phyloP scores from a whole-genome alignment of 2,329 filamentous ascomycete species.

The Botrytis galanthina region DNA sequence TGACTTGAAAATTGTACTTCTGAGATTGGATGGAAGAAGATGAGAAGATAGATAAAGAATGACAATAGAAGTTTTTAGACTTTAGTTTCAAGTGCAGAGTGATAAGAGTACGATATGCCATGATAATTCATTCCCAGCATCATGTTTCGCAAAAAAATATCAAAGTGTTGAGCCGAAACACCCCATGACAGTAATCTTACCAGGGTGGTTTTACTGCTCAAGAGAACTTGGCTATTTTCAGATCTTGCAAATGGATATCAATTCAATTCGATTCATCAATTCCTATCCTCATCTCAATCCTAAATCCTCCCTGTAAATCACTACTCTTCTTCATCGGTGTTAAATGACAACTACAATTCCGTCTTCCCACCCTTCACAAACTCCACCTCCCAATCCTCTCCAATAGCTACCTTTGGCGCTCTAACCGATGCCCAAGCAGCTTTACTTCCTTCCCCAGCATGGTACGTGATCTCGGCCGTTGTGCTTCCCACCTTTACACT shows the following conservation, averaged over 20 bases:
- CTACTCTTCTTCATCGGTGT: too few species aligned
- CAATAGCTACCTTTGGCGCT: constrained; percentile 60
- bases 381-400: constrained; percentile 56
- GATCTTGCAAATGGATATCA: not conserved
- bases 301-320: not conserved
- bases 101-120: too few species aligned
- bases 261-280: not conserved
- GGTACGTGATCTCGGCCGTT: constrained; percentile 60
- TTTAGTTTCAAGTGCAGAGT: not conserved
- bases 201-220: not conserved
- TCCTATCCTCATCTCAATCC: not conserved
- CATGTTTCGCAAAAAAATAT: not conserved
- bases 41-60: not conserved
- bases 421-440: constrained; percentile 63
- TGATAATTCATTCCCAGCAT: too few species aligned
- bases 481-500: constrained; percentile 56
- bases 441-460: constrained; percentile 50
- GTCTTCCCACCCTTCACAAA: constrained; percentile 24
- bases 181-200: not conserved
- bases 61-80: not conserved
- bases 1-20: not conserved
- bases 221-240: not conserved
- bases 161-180: not conserved
- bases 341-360: not conserved
- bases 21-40: not conserved